Evolutionary conservation across 2,329 filamentous ascomycete species (phyloP).

Genomic region (Lithohypha guttulata): DNA sequence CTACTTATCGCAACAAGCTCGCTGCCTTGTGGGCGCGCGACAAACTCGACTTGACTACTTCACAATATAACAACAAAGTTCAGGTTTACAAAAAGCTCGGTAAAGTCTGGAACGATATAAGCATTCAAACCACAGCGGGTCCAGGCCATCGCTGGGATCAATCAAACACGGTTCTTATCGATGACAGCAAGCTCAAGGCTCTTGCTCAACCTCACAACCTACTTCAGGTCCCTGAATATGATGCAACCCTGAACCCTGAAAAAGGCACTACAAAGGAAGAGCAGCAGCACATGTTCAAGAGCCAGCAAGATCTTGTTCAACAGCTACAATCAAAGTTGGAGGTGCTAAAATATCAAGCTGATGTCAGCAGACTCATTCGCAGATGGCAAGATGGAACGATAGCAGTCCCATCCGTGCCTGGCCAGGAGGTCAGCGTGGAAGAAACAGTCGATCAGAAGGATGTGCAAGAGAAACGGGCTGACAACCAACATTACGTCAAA

Average conservation of each 20-base stretch:
- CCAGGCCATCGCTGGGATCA: constrained; percentile 53
- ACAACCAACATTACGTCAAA: background rate
- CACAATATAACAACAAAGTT: constrained; percentile 59
- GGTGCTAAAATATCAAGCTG: constrained; percentile 36
- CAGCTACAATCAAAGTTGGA: constrained; percentile 46
- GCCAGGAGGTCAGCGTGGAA: constrained; percentile 4
- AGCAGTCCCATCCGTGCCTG: background rate
- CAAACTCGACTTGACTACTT: constrained; percentile 52
- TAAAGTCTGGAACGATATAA: constrained; percentile 52
- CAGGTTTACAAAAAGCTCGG: constrained; percentile 84
- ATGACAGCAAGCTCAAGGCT: constrained; percentile 75
- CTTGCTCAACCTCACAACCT: constrained; percentile 74
- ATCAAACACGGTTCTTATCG: constrained; percentile 77
- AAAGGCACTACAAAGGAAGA: constrained; percentile 29
- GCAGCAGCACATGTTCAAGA: constrained; percentile 29
- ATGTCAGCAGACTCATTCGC: constrained; percentile 36
- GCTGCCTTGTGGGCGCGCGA: constrained; percentile 70
- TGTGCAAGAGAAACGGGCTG: background rate
- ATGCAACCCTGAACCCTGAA: constrained; percentile 17
- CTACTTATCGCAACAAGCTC: constrained; percentile 43
- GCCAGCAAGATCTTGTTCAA: constrained; percentile 32
- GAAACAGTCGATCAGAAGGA: constrained; percentile 5
- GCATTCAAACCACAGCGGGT: constrained; percentile 36
- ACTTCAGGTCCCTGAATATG: constrained; percentile 69
- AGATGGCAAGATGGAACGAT: constrained; percentile 25